Evolutionary conservation across 2,329 filamentous ascomycete genomes (phyloP).

Genomic region (Aureobasidium sp.): DNA sequence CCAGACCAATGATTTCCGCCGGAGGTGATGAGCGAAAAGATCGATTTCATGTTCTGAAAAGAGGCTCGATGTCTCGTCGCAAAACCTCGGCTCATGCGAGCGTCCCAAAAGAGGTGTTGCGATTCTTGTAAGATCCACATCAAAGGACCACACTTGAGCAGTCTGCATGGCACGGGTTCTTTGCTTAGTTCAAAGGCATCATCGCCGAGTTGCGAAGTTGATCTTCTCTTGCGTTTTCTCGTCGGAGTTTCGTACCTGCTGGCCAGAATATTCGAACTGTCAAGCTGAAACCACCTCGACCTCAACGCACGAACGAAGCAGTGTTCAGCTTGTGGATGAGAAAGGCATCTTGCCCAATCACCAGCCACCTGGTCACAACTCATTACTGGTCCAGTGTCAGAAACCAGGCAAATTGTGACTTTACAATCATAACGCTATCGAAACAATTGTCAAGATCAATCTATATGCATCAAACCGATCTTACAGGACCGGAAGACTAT

Average conservation of each 20-base stretch:
- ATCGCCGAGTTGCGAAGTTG: not conserved
- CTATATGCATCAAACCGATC: not conserved
- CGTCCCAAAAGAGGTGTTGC: not conserved
- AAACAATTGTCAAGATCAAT: not conserved
- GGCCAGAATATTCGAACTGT: not conserved
- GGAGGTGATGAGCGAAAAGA: not conserved
- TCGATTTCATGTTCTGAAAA: not conserved
- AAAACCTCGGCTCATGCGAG: not conserved
- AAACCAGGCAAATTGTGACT: not conserved
- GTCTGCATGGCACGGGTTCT: not conserved
- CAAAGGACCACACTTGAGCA: not conserved
- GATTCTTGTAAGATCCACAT: not conserved
- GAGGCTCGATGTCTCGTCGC: not conserved
- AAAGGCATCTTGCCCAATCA: not conserved
- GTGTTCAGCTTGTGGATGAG: not conserved
- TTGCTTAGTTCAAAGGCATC: not conserved
- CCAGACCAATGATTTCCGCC: not conserved
- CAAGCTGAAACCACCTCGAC: not conserved
- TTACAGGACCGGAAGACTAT: not conserved
- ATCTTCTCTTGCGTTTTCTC: not conserved
- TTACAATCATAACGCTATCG: not conserved
- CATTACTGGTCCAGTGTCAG: not conserved
- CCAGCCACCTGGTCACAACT: not conserved
- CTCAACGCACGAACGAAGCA: not conserved
- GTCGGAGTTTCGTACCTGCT: not conserved